Evolutionary conservation across 2,329 filamentous ascomycete genomes (phyloP).

Genomic region (Ophiostoma ips): DNA sequence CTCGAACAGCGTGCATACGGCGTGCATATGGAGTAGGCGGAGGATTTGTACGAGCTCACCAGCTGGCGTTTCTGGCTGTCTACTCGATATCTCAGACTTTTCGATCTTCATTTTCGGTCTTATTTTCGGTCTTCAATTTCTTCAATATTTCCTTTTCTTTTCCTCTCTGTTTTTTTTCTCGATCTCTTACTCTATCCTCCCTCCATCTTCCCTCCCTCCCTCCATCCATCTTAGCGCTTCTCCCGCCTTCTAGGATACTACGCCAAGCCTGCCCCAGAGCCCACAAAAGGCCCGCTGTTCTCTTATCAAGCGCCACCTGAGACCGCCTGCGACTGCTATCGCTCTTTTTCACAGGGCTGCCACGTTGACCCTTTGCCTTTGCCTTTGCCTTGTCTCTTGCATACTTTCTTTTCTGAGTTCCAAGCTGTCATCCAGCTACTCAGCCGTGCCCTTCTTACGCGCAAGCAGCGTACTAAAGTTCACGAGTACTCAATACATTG

Average conservation of each 20-base stretch:
- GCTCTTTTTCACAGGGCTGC: not conserved
- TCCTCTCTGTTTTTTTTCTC: too few species aligned
- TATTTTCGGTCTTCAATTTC: too few species aligned
- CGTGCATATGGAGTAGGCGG: too few species aligned
- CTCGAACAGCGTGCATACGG: too few species aligned
- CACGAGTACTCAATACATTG: too few species aligned
- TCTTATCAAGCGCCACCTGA: not conserved
- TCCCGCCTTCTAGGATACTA: not conserved
- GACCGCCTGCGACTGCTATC: not conserved
- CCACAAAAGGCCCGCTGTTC: conserved; percentile 1
- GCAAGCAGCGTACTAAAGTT: too few species aligned
- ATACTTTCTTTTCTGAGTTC: not conserved
- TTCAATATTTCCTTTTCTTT: too few species aligned
- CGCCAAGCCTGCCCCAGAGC: not conserved
- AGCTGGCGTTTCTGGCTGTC: too few species aligned
- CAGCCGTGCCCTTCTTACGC: not conserved
- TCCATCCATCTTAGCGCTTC: not conserved
- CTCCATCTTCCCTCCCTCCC: not conserved
- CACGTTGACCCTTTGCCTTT: conserved; percentile 2
- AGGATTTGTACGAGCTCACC: too few species aligned
- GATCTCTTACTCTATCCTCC: too few species aligned
- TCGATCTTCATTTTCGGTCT: too few species aligned
- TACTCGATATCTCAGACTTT: too few species aligned
- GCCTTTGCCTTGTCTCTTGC: not conserved
- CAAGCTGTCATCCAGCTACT: not conserved